Conservation (phyloP, 768 basidiomycete genomes). For the Candolleomyces eurysporus region DNA sequence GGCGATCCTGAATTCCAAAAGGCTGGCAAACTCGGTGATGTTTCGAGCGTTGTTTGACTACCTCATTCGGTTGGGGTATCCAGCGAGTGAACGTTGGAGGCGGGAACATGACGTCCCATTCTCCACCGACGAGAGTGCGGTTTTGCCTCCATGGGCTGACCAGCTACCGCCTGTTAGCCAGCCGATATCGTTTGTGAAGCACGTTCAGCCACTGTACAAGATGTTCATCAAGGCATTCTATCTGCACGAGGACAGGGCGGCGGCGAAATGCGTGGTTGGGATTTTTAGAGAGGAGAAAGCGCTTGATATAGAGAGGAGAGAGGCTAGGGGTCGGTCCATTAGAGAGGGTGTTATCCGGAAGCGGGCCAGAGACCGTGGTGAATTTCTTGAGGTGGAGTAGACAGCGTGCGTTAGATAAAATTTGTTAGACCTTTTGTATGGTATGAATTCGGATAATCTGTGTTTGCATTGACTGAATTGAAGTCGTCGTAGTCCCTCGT, state of each 20-base stretch:
- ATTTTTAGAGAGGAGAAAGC: constrained; percentile 50
- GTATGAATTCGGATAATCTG: too few species aligned
- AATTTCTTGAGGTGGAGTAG: too few species aligned
- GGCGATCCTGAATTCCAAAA: constrained; percentile 52
- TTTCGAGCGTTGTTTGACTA: constrained; percentile 64
- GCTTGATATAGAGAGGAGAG: constrained; percentile 24
- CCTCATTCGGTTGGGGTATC: constrained; percentile 59
- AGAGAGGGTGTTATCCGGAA: constrained; percentile 32
- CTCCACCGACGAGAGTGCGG: constrained; percentile 18
- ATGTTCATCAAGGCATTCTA: constrained; percentile 71
- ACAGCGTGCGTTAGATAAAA: too few species aligned
- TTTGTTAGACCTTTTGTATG: too few species aligned
- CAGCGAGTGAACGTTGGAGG: constrained; percentile 33
- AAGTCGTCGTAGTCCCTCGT: too few species aligned
- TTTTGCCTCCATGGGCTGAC: too few species aligned
- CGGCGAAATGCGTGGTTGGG: constrained; percentile 51
- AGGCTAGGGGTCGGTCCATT: constrained; percentile 29
- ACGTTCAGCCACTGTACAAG: constrained; percentile 68
- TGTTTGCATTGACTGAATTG: too few species aligned
- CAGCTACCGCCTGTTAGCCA: constrained; percentile 22
- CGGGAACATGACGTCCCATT: constrained; percentile 41
- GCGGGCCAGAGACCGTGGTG: constrained; percentile 23
- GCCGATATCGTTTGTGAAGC: constrained; percentile 51
- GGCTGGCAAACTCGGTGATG: constrained; percentile 36
- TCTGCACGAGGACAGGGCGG: constrained; percentile 48